phyloP scores from a whole-genome alignment of 1,284 basidiomycete species.

The Hemileia vastatrix region DNA sequence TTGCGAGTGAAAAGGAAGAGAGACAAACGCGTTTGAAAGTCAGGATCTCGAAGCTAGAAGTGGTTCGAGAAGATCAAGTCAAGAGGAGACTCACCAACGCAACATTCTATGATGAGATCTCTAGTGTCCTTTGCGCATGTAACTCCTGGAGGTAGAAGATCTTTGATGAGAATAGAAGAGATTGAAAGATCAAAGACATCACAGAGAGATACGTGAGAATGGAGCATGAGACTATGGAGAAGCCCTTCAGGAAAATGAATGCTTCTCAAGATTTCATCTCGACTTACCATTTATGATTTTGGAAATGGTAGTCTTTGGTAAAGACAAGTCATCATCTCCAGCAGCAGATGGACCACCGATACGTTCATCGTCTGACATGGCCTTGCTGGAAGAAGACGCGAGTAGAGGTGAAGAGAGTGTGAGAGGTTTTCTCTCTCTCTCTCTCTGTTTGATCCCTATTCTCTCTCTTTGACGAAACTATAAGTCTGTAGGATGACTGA shows the following conservation, averaged over 20 bases:
- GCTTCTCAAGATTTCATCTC: background rate
- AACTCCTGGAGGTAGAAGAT: constrained; percentile 76
- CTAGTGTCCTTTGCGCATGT: constrained; percentile 87
- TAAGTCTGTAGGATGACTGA: too few relatives aligned
- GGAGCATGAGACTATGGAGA: background rate
- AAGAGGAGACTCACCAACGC: constrained; percentile 65
- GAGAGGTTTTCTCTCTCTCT: background rate
- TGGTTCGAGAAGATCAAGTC: background rate
- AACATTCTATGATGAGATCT: constrained; percentile 92
- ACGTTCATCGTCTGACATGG: constrained; percentile 38
- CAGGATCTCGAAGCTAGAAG: background rate
- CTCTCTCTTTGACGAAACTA: background rate
- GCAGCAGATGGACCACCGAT: constrained; percentile 25
- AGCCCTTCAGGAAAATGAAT: background rate
- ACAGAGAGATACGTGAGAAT: background rate
- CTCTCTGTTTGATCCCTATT: background rate
- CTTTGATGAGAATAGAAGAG: constrained; percentile 48
- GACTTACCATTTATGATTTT: constrained; percentile 83
- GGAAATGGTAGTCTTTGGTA: constrained; percentile 92
- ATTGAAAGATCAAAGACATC: too few relatives aligned
- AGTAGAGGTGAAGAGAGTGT: background rate
- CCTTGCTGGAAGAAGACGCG: constrained; percentile 21
- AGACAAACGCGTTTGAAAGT: background rate
- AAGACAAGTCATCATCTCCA: constrained; percentile 85
- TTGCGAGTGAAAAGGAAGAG: background rate